Percentiles rank a stretch among this genome's conserved stretches.
Evolutionary conservation across 495 filamentous ascomycete species (phyloP).

Genomic region (Podospora pseudopauciseta): DNA sequence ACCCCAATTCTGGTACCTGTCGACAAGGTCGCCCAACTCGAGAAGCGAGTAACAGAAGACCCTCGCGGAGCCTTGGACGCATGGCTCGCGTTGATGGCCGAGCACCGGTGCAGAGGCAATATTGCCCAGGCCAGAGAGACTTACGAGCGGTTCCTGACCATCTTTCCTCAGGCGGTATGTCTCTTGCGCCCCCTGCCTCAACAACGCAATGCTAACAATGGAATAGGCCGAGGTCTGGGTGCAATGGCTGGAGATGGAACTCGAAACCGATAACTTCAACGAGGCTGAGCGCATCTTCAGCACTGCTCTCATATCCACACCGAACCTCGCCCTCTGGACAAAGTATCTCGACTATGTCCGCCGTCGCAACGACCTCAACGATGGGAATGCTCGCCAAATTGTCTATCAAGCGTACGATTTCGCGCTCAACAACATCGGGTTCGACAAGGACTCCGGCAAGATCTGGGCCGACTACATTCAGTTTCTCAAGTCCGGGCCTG

Average conservation of each 20-base stretch:
- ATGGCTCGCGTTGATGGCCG: slow-evolving; percentile 81
- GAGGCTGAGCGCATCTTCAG: slow-evolving; percentile 79
- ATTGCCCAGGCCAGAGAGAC: slow-evolving; percentile 73
- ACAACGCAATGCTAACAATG: neutral
- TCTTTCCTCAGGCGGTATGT: slow-evolving; percentile 90
- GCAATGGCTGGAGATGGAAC: slow-evolving; percentile 80
- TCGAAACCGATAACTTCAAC: slow-evolving; percentile 70
- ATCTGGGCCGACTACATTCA: slow-evolving; percentile 93
- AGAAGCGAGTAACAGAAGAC: slow-evolving; percentile 87
- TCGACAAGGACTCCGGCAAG: slow-evolving; percentile 85
- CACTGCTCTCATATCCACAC: slow-evolving; percentile 65
- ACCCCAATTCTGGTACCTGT: slow-evolving; percentile 22
- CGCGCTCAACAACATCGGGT: slow-evolving; percentile 80
- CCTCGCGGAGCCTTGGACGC: slow-evolving; percentile 86
- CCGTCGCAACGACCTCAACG: slow-evolving; percentile 81
- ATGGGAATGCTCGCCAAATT: slow-evolving; percentile 70
- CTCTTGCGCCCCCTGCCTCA: neutral
- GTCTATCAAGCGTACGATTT: slow-evolving; percentile 85
- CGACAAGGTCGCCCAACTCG: slow-evolving; percentile 78
- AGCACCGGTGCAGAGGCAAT: slow-evolving; percentile 77
- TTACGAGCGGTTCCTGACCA: slow-evolving; percentile 79
- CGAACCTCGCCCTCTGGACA: slow-evolving; percentile 82
- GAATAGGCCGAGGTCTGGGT: slow-evolving; percentile 84
- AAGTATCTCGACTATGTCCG: slow-evolving; percentile 95
- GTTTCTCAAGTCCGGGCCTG: slow-evolving; percentile 82